Evolutionary conservation across 2,329 filamentous ascomycete species (phyloP).

Genomic region (Fusarium tjaetaba): DNA sequence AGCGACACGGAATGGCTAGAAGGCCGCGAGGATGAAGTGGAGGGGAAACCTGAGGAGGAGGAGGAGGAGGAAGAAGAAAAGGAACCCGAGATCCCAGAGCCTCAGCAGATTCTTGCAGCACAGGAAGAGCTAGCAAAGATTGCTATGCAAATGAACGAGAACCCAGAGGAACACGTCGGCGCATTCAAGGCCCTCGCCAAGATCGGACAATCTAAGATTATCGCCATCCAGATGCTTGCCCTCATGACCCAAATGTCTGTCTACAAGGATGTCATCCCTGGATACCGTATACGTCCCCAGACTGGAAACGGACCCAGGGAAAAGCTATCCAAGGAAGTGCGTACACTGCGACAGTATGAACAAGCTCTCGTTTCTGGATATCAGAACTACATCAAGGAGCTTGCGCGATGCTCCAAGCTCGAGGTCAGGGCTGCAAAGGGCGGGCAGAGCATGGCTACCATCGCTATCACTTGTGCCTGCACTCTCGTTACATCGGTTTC

Average conservation of each 20-base stretch:
- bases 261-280: slow-evolving; percentile 96
- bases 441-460: slow-evolving; percentile 67
- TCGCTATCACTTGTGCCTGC: slow-evolving; percentile 89
- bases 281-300: slow-evolving; percentile 89
- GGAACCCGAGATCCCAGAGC: slow-evolving; percentile 73
- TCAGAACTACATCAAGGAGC: slow-evolving; percentile 81
- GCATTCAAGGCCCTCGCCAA: slow-evolving; percentile 81
- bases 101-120: slow-evolving; percentile 83
- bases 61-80: slow-evolving; percentile 61
- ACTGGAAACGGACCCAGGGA: slow-evolving; percentile 77
- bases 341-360: slow-evolving; percentile 83
- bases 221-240: slow-evolving; percentile 84
- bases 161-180: slow-evolving; percentile 88
- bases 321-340: slow-evolving; percentile 92
- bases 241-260: slow-evolving; percentile 88
- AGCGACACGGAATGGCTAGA: slow-evolving; percentile 73
- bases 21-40: slow-evolving; percentile 64
- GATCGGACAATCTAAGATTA: slow-evolving; percentile 74
- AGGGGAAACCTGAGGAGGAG: slow-evolving; percentile 57
- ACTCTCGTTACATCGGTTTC: slow-evolving; percentile 82
- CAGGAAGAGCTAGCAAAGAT: slow-evolving; percentile 93
- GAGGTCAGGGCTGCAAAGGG: slow-evolving; percentile 53
- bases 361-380: slow-evolving; percentile 88
- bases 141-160: slow-evolving; percentile 84
- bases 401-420: slow-evolving; percentile 73